phyloP scores from a whole-genome alignment of 306 rosid species.

The Pyrus pyrifolia region DNA sequence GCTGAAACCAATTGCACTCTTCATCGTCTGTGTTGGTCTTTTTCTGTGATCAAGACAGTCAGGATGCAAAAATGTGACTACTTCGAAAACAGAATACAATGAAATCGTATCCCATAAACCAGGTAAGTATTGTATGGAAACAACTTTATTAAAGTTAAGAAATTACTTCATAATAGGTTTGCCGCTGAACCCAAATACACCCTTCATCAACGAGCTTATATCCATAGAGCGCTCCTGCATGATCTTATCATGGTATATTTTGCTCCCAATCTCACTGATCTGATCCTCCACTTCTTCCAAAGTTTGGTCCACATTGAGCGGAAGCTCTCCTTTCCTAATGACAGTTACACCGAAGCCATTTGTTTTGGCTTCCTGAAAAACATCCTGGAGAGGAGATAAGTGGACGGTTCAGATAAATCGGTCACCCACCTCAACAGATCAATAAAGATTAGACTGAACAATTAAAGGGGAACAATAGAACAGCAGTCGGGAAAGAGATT shows the following conservation, averaged over 20 bases:
- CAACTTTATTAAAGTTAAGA: not conserved
- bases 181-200: constrained; percentile 61
- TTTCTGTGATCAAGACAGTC: constrained; percentile 23
- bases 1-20: constrained; percentile 60
- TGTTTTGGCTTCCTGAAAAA: constrained; percentile 79
- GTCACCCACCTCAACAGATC: not conserved
- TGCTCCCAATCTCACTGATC: constrained; percentile 82
- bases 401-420: constrained; percentile 7
- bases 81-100: constrained; percentile 3
- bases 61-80: not conserved
- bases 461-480: not conserved
- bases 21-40: constrained; percentile 48
- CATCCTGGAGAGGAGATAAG: constrained; percentile 42
- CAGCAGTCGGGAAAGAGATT: not conserved
- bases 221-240: constrained; percentile 79
- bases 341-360: constrained; percentile 78
- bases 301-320: constrained; percentile 77
- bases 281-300: constrained; percentile 89
- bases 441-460: not conserved
- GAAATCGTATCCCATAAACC: not conserved
- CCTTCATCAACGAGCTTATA: constrained; percentile 80
- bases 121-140: not conserved
- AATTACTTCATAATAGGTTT: constrained; percentile 56
- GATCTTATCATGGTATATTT: constrained; percentile 78
- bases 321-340: constrained; percentile 80